Conservation (phyloP, 2,329 filamentous ascomycete species). For the Trichoderma breve region DNA sequence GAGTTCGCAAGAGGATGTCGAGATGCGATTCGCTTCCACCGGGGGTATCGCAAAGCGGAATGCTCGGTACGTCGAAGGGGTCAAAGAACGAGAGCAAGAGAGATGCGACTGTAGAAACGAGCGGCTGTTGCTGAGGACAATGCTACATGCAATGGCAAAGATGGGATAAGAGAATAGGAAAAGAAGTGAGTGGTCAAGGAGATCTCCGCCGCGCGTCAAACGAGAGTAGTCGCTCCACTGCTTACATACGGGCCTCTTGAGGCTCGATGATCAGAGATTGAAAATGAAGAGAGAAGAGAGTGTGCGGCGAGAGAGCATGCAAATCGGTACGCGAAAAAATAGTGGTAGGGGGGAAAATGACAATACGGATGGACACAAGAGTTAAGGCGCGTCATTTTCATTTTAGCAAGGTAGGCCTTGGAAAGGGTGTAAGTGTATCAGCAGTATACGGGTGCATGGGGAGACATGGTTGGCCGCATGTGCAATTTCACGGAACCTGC, state of each 20-base stretch:
- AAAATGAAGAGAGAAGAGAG: conserved; percentile 8
- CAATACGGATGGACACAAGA: conserved; percentile 10
- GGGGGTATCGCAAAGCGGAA: conserved; percentile 9
- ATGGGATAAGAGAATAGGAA: neutral
- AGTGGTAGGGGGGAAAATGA: conserved; percentile 3
- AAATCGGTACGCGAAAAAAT: conserved; percentile 3
- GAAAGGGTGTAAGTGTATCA: conserved; percentile 18
- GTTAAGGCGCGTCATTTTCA: conserved; percentile 17
- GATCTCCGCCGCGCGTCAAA: conserved; percentile 17
- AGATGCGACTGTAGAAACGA: conserved; percentile 1
- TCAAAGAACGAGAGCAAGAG: neutral
- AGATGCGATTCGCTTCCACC: neutral
- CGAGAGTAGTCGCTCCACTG: conserved; percentile 13
- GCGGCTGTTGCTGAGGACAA: conserved; percentile 3
- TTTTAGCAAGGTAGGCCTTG: conserved; percentile 9
- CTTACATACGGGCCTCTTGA: conserved; percentile 13
- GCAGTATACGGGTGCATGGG: conserved; percentile 1
- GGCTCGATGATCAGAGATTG: neutral
- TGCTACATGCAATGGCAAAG: conserved; percentile 5
- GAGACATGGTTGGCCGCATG: conserved; percentile 2
- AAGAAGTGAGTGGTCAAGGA: neutral
- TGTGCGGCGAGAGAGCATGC: conserved; percentile 11
- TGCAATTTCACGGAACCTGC: conserved; percentile 10
- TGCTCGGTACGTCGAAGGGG: conserved; percentile 3
- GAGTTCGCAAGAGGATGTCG: neutral